Base-by-base conservation (phyloP, 192 early-diverging fungal genomes). In the Backusella australiensis region DNA sequence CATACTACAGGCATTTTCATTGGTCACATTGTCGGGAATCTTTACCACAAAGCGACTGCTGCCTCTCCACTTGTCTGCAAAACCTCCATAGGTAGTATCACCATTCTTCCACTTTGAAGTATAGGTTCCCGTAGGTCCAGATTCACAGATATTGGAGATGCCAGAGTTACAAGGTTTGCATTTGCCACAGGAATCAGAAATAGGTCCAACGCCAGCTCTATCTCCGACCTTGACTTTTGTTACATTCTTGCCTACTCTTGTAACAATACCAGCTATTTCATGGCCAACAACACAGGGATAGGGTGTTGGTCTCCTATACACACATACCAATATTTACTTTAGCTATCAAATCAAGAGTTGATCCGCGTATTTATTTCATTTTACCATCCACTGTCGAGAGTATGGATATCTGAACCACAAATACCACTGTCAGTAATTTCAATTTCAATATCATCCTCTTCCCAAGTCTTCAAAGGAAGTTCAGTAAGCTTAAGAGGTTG, bases 341-440 rank as follows among this genome's bases (percentile, higher is more conserved):
- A 42, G 41, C 11, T 11, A 42, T 42, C 14, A 42, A 9, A 15
- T 42, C 38, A 39, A 42, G 41, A 12, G 0, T 12, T 3, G 41
- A 15, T 15, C 41, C 41, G 6, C 1, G 6, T 14, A 42, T n/a
- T 52, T n/a, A 21, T 52, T n/a, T 17, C 1, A 17, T 52, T 52
- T n/a, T n/a, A 52, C 69, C 69, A 70, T 19, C 23, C 69, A 26
- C 3, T 6, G 42, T 71, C 26, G 6, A 89, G 79, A 34, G 85
- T 91, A 83, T 95, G 91, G 36, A 93, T 75, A 80, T 96, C 95
- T 1, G 90, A 89, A 49, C 86, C 90, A 79, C 93, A 96, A 69
- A 96, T 91, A 71, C 93, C 93, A 66, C 91, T 91, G 82, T 92
- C 86, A 14, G 72, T 77, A 36, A 89, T 79, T 2, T 83, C 75